Evolutionary conservation across 2,329 filamentous ascomycete genomes (phyloP).

Genomic region (Helicocarpus griseus): DNA sequence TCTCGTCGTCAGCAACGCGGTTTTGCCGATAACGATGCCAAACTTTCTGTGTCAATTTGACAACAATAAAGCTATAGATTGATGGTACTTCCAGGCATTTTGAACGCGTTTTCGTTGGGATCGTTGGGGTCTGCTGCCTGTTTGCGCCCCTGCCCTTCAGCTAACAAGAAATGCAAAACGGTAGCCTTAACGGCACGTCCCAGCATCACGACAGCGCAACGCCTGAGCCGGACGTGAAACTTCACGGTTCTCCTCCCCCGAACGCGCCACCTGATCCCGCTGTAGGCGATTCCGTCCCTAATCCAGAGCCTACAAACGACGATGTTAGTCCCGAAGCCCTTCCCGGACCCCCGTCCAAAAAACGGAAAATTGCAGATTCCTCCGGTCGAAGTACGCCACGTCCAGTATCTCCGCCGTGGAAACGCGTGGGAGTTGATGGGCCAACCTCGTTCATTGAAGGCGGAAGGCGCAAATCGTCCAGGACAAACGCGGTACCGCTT

Average conservation of each 20-base stretch:
- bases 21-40: conserved; percentile 36
- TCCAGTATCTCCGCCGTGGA: conserved; percentile 77
- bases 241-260: conserved; percentile 14
- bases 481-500: conserved; percentile 41
- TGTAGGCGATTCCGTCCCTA: not conserved
- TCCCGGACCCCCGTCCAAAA: conserved; percentile 36
- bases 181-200: conserved; percentile 31
- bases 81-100: conserved; percentile 29
- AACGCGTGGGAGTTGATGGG: conserved; percentile 70
- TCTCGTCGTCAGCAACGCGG: conserved; percentile 30
- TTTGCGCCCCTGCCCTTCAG: conserved; percentile 32
- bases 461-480: conserved; percentile 52
- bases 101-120: conserved; percentile 32
- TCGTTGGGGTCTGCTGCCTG: conserved; percentile 34
- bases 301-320: conserved; percentile 20
- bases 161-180: conserved; percentile 40
- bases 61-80: conserved; percentile 27
- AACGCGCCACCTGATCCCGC: conserved; percentile 18
- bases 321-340: conserved; percentile 19
- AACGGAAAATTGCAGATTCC: conserved; percentile 32
- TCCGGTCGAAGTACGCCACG: conserved; percentile 32
- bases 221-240: conserved; percentile 18
- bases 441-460: conserved; percentile 70
- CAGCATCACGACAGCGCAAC: conserved; percentile 29
- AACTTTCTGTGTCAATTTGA: conserved; percentile 28